phyloP scores from a whole-genome alignment of 345 rosid genomes.

The Sisymbrium irio region DNA sequence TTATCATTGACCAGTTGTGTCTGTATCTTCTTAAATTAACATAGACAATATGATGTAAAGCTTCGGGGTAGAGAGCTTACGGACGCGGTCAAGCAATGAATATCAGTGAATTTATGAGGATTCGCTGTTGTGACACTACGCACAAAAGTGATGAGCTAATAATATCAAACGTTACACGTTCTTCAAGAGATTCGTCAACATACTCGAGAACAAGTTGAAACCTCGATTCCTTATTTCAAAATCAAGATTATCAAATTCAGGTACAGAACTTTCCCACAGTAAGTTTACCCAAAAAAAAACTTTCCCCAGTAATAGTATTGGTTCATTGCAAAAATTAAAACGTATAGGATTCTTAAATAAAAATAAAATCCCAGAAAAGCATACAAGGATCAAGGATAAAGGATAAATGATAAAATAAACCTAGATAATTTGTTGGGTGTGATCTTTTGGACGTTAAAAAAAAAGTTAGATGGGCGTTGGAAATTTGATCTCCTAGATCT shows the following conservation, averaged over 20 bases:
- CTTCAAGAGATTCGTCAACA: not conserved
- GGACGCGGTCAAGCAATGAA: slow-evolving; percentile 13
- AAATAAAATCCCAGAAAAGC: not conserved
- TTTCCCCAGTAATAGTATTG: not conserved
- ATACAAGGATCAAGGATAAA: not conserved
- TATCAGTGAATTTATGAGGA: not conserved
- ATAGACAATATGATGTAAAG: slow-evolving; percentile 21
- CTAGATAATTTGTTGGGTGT: not conserved
- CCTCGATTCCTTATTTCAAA: not conserved
- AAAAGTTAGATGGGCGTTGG: not conserved
- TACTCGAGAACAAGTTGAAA: not conserved
- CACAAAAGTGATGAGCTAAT: not conserved
- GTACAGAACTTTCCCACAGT: not conserved
- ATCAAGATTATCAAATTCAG: slow-evolving; percentile 1
- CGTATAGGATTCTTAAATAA: not conserved
- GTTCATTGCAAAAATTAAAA: not conserved
- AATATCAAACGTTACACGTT: not conserved
- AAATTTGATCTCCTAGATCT: not conserved
- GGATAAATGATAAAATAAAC: too few relatives aligned
- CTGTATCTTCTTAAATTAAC: not conserved
- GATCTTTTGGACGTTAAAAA: not conserved
- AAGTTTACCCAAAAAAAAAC: too few relatives aligned
- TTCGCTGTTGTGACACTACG: not conserved
- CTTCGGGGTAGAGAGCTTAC: not conserved
- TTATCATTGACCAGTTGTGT: slow-evolving; percentile 23